phyloP scores from a whole-genome alignment of 139 green algal species.

The Chlamydomonas urium region DNA sequence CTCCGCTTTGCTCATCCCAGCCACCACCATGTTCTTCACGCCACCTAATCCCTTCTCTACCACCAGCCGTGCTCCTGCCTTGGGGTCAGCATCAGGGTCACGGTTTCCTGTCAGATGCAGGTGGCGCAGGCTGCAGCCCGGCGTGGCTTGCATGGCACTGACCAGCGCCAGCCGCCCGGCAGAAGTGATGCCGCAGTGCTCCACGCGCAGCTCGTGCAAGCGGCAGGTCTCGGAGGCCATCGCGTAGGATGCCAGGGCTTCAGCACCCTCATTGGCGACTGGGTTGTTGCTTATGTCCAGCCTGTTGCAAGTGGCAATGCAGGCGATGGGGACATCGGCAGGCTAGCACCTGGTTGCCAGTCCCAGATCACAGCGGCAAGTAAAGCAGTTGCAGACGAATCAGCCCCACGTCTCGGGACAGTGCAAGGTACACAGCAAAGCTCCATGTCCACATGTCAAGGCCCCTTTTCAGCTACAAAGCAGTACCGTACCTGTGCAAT shows the following conservation, averaged over 20 bases:
- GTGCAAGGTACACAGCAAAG: too few relatives aligned
- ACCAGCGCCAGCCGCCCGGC: background rate
- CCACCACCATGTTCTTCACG: background rate
- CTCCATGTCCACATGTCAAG: too few relatives aligned
- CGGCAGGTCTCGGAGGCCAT: background rate
- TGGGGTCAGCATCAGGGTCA: constrained; percentile 3
- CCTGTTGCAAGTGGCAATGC: background rate
- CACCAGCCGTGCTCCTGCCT: constrained; percentile 4
- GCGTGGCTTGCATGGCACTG: constrained; percentile 3
- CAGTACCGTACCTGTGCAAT: too few relatives aligned
- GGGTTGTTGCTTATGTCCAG: constrained; percentile 6
- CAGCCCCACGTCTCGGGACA: too few relatives aligned
- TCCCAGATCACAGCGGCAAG: too few relatives aligned
- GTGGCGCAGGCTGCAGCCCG: background rate
- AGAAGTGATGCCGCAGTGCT: background rate
- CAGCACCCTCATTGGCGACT: background rate
- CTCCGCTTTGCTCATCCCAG: constrained; percentile 1
- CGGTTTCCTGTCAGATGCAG: background rate
- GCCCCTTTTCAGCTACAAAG: too few relatives aligned
- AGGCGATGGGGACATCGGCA: too few relatives aligned
- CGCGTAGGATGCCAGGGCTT: background rate
- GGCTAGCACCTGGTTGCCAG: too few relatives aligned
- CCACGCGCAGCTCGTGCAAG: background rate
- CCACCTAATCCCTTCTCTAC: background rate
- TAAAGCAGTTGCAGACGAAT: too few relatives aligned